phyloP scores from a whole-genome alignment of 2,329 filamentous ascomycete genomes.

The Sphaerulina vaccinii region DNA sequence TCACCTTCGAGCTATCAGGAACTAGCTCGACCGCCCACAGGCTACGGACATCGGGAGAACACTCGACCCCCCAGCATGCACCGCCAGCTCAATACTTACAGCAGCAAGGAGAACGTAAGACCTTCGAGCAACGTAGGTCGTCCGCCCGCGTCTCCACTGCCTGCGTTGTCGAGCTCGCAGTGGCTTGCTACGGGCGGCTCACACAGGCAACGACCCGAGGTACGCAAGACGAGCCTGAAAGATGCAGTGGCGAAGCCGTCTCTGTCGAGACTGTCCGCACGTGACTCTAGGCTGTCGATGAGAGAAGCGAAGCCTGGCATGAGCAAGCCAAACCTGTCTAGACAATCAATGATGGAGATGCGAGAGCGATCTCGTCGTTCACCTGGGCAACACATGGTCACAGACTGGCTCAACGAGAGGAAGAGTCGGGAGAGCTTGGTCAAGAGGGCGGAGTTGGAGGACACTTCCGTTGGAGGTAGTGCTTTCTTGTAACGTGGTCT shows the following conservation, averaged over 20 bases:
- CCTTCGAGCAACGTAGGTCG: background rate
- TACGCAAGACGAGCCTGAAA: constrained; percentile 15
- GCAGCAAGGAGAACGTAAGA: constrained; percentile 10
- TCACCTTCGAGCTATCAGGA: constrained; percentile 4
- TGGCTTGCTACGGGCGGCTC: constrained; percentile 34
- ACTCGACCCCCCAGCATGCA: constrained; percentile 1
- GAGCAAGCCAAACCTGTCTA: background rate
- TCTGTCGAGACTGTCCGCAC: constrained; percentile 1
- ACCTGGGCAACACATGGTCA: constrained; percentile 33
- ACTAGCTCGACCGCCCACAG: background rate
- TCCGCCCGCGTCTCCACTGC: constrained; percentile 21
- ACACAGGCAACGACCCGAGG: constrained; percentile 10
- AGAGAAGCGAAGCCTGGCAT: background rate
- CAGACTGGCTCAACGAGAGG: constrained; percentile 32
- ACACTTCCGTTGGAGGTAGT: constrained; percentile 6
- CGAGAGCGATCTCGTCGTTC: constrained; percentile 11
- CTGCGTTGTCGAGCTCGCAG: constrained; percentile 33
- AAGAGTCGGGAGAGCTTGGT: constrained; percentile 21
- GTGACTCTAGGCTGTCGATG: background rate
- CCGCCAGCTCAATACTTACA: background rate
- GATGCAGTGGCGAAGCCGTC: constrained; percentile 11
- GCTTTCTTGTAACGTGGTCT: constrained; percentile 1
- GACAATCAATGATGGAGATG: constrained; percentile 10
- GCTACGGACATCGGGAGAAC: constrained; percentile 11
- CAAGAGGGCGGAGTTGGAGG: constrained; percentile 7